phyloP scores from a whole-genome alignment of 176 grass and related monocot genomes.

The Rhynchospora tenuis region DNA sequence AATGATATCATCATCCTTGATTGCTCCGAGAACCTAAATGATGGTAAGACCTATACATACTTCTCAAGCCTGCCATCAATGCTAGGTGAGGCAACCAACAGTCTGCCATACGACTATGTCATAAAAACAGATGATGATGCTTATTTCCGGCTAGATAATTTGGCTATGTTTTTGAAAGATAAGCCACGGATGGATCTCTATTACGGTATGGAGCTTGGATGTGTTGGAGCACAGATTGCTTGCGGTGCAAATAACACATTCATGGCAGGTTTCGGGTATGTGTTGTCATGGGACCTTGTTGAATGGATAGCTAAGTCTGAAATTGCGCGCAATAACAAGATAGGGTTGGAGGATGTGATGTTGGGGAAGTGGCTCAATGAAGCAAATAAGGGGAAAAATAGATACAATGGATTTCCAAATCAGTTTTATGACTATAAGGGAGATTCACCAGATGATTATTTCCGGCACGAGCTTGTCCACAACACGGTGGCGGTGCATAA shows the following conservation, averaged over 20 bases:
- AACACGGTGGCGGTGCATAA: conserved; percentile 45
- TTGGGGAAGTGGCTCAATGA: conserved; percentile 39
- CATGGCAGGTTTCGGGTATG: conserved; percentile 52
- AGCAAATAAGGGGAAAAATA: conserved; percentile 32
- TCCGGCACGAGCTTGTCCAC: conserved; percentile 33
- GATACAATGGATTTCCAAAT: conserved; percentile 32
- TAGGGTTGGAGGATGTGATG: conserved; percentile 46
- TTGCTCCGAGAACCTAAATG: conserved; percentile 72
- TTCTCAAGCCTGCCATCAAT: conserved; percentile 34
- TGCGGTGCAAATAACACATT: conserved; percentile 29
- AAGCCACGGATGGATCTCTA: conserved; percentile 36
- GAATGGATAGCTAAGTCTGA: conserved; percentile 54
- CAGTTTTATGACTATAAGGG: conserved; percentile 55
- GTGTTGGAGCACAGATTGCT: neutral
- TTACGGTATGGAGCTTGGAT: conserved; percentile 39
- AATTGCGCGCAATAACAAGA: conserved; percentile 18
- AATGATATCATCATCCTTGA: conserved; percentile 56
- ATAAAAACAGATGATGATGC: conserved; percentile 71
- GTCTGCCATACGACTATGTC: conserved; percentile 44
- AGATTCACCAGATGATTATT: conserved; percentile 27
- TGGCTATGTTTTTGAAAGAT: conserved; percentile 21
- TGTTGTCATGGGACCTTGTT: conserved; percentile 41
- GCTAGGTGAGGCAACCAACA: neutral
- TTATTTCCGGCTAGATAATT: conserved; percentile 35
- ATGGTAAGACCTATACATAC: conserved; percentile 59